A percentile compares a stretch with the other conserved stretches of the same genome.
Conservation (phyloP, 257 asterid genomes). For the Gentiana macrophylla region DNA sequence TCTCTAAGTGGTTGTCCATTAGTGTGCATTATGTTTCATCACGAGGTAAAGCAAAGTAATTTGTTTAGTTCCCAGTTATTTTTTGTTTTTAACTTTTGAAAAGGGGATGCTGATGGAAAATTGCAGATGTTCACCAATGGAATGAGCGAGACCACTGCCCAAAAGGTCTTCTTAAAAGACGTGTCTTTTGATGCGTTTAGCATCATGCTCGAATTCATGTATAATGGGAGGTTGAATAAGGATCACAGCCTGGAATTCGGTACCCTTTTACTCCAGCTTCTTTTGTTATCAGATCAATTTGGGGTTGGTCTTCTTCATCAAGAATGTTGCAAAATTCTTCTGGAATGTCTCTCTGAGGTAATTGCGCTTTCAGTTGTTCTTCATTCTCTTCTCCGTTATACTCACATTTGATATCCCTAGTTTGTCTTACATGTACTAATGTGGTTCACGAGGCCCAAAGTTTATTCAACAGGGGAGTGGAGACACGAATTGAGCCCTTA, state of each 20-base stretch:
- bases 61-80: background rate
- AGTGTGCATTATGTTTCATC: background rate
- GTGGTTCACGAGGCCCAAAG: conserved; percentile 25
- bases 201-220: conserved; percentile 82
- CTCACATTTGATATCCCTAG: background rate
- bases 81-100: background rate
- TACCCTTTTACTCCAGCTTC: conserved; percentile 71
- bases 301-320: conserved; percentile 92
- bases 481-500: conserved; percentile 34
- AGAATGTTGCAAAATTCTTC: conserved; percentile 84
- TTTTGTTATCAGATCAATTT: conserved; percentile 78
- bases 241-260: conserved; percentile 35
- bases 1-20: background rate
- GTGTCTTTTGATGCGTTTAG: conserved; percentile 62
- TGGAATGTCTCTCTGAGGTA: conserved; percentile 93
- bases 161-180: conserved; percentile 61
- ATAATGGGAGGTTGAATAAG: conserved; percentile 48
- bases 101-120: conserved; percentile 3
- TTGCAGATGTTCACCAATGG: conserved; percentile 98
- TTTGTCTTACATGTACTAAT: conserved; percentile 13
- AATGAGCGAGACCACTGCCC: conserved; percentile 77
- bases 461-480: conserved; percentile 49
- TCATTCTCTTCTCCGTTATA: background rate
- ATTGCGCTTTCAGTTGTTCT: conserved; percentile 7
- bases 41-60: background rate